phyloP scores from a whole-genome alignment of 2,329 filamentous ascomycete genomes.

The Elsinoe perseae region DNA sequence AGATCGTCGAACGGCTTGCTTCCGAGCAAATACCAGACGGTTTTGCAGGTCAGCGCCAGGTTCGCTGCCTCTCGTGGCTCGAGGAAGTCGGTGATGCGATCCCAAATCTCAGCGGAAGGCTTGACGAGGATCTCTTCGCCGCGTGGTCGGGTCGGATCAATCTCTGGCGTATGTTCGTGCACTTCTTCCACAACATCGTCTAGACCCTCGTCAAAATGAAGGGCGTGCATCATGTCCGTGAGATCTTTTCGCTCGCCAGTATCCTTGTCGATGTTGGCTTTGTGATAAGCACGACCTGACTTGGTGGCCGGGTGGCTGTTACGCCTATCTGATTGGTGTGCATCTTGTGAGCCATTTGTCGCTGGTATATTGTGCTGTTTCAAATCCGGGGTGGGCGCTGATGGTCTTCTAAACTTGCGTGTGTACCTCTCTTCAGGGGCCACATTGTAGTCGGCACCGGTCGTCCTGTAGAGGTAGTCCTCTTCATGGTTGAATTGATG shows the following conservation, averaged over 20 bases:
- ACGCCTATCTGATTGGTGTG: neutral
- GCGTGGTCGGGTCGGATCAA: constrained; percentile 16
- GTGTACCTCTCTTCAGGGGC: neutral
- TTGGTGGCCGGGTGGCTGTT: neutral
- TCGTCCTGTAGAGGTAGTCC: neutral
- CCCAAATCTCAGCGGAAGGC: constrained; percentile 42
- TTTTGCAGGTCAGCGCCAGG: constrained; percentile 44
- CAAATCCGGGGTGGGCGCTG: neutral
- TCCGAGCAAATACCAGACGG: constrained; percentile 39
- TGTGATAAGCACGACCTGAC: neutral
- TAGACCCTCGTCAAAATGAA: constrained; percentile 31
- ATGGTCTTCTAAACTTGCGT: neutral
- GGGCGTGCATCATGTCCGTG: constrained; percentile 33
- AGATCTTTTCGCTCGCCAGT: constrained; percentile 25
- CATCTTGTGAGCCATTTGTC: neutral
- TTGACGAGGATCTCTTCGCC: constrained; percentile 38
- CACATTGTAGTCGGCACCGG: neutral
- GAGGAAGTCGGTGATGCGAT: constrained; percentile 36
- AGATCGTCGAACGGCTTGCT: constrained; percentile 34
- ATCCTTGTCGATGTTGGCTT: constrained; percentile 17
- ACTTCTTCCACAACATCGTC: constrained; percentile 28
- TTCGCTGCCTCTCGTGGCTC: constrained; percentile 41
- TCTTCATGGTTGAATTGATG: neutral
- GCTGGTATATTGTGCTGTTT: neutral
- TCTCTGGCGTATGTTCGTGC: constrained; percentile 14